Evolutionary conservation across 225 moss, liverwort and hornwort species (phyloP), one percentile per base, ranked within the genome.

Genomic region (Takakia lepidozioides): DNA sequence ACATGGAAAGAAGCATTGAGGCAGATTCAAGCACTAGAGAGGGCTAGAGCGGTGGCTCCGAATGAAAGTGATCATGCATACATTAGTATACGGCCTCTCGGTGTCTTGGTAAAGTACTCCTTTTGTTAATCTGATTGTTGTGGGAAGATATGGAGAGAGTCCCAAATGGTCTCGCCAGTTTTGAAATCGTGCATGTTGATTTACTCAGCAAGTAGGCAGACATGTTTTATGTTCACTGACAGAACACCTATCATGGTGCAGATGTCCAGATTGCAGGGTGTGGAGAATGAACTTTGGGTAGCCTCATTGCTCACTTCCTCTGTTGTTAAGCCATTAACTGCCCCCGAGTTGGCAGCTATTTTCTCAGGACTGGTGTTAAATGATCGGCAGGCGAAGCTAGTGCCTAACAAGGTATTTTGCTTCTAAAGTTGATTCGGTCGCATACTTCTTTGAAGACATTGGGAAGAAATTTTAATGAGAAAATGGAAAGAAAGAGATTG

Each of bases 261-360:
- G 69, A 49, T 64, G 37, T 59, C 69, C 7, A 70, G 52, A 37
- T 49, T 70, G 40, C 69, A 70, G 19, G 16, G 29, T 32, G 69
- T 64, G 9, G 69, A 70, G 37, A 70, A 70, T 22, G 69, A 64
- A 48, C 58, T 70, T 15, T 70, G 69, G 69, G 57, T 48, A 50
- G 45, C 58, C 9, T 47, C 17, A 23, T 62, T 46, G 11, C 45
- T 70, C 16, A 70, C 51, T 21, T 70, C 64, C 23, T 58, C 53
- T 22, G 54, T 59, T 24, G 21, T 70, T 32, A 64, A 64, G 54
- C 69, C 63, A 29, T 58, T 64, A 38, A 70, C 69, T 19, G 69
- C 69, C 25, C 64, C 69, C 7, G 69, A 70, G 46, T 51, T 70
- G 9, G 69, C 57, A 45, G 52, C 53, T 7, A 49, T 64, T 13